Percentiles rank a stretch among this genome's conserved stretches.
Conservation (phyloP, 768 basidiomycete genomes). For the Panaeolus cyanescens region DNA sequence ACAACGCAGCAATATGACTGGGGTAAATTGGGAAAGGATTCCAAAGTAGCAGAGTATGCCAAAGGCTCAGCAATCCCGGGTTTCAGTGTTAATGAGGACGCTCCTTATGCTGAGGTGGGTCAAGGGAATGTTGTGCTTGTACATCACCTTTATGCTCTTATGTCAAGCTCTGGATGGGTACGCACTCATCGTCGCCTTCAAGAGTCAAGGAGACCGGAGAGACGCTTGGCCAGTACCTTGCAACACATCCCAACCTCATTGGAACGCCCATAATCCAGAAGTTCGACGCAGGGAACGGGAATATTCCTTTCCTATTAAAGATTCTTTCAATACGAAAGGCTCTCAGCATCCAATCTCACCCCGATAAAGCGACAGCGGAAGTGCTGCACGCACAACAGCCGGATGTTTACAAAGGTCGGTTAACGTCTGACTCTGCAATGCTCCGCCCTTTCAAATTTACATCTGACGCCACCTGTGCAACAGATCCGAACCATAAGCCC, state of each 20-base stretch:
- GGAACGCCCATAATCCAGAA: slow-evolving; percentile 55
- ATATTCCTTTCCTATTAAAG: slow-evolving; percentile 92
- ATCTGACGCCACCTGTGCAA: neutral
- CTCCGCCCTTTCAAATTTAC: neutral
- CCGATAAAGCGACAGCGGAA: slow-evolving; percentile 82
- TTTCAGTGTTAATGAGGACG: slow-evolving; percentile 67
- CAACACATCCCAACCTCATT: slow-evolving; percentile 67
- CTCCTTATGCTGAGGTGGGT: slow-evolving; percentile 92
- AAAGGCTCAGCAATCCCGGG: slow-evolving; percentile 57
- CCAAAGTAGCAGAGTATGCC: slow-evolving; percentile 90
- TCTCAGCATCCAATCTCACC: slow-evolving; percentile 90
- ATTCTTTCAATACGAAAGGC: slow-evolving; percentile 89
- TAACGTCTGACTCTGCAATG: neutral
- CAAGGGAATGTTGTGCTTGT: neutral
- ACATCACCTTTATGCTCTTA: slow-evolving; percentile 5
- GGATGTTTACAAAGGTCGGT: slow-evolving; percentile 87
- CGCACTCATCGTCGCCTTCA: slow-evolving; percentile 73
- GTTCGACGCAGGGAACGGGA: slow-evolving; percentile 59
- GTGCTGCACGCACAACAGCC: slow-evolving; percentile 67
- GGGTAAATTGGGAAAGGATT: slow-evolving; percentile 82
- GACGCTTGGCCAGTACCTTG: slow-evolving; percentile 61
- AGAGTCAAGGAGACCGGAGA: slow-evolving; percentile 34
- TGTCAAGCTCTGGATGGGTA: slow-evolving; percentile 96
- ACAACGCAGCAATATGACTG: slow-evolving; percentile 93
- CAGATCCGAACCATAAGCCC: slow-evolving; percentile 96